phyloP scores from a whole-genome alignment of 139 green algal genomes.

The Yamagishiella unicocca region DNA sequence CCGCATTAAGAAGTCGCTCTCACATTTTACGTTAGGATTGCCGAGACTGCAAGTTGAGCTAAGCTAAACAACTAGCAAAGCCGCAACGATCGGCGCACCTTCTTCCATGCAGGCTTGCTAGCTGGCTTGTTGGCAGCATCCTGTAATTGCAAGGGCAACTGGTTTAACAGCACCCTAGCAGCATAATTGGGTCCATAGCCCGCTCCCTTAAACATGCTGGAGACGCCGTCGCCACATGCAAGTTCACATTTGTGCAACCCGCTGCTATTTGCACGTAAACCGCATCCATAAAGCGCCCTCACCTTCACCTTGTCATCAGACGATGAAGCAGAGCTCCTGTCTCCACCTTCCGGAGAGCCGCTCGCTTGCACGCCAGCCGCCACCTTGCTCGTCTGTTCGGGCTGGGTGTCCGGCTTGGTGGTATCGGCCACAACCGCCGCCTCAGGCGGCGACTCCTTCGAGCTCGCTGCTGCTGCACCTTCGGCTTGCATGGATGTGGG shows the following conservation, averaged over 20 bases:
- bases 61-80: background rate
- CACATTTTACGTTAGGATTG: too few relatives aligned
- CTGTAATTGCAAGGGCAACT: background rate
- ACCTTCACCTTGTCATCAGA: constrained; percentile 4
- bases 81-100: constrained; percentile 55
- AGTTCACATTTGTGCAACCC: background rate
- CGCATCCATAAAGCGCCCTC: too few relatives aligned
- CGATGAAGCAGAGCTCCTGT: background rate
- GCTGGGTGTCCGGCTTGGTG: background rate
- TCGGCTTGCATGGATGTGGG: background rate
- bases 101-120: constrained; percentile 86
- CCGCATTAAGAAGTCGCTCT: too few relatives aligned
- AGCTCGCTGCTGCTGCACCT: background rate
- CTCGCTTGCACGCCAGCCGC: background rate
- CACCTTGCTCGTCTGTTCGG: constrained; percentile 18
- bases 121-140: constrained; percentile 46
- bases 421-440: background rate
- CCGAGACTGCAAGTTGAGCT: too few relatives aligned
- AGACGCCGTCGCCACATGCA: too few relatives aligned
- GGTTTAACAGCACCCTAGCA: too few relatives aligned
- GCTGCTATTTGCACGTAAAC: background rate
- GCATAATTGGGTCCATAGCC: too few relatives aligned
- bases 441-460: background rate
- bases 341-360: background rate
- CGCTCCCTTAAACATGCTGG: too few relatives aligned